Evolutionary conservation across 2,329 filamentous ascomycete genomes (phyloP).

Genomic region (Sporothrix curviconia): DNA sequence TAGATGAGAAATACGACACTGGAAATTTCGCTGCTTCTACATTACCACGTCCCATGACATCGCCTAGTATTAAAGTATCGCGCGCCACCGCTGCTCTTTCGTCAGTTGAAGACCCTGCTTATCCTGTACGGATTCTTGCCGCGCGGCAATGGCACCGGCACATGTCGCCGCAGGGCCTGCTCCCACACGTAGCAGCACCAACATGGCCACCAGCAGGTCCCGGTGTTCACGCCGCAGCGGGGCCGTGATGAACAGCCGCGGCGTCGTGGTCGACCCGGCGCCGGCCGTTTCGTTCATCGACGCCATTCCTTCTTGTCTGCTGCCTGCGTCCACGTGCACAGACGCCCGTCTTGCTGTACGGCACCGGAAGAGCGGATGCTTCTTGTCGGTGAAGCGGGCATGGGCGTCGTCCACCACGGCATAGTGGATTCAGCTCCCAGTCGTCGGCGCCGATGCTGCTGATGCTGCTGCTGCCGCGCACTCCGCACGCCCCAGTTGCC

Average conservation of each 20-base stretch:
- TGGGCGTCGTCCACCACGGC: no score
- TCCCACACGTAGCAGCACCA: conserved; percentile 8
- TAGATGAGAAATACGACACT: no score
- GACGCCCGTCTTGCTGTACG: background rate
- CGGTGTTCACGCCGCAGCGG: background rate
- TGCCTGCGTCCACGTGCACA: background rate
- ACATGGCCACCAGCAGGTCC: conserved; percentile 6
- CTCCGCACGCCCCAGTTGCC: background rate
- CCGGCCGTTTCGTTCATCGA: conserved; percentile 30
- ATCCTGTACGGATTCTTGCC: background rate
- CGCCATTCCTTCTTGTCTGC: background rate
- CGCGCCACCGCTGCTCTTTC: no score
- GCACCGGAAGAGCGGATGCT: background rate
- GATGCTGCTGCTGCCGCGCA: no score
- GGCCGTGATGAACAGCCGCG: conserved; percentile 5
- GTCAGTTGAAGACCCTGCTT: background rate
- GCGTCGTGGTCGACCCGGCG: conserved; percentile 38
- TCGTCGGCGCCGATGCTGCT: no score
- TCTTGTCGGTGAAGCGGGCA: background rate
- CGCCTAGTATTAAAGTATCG: no score
- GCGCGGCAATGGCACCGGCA: background rate
- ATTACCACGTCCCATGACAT: no score
- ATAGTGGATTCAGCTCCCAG: no score
- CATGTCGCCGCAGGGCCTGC: background rate
- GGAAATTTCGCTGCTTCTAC: no score